A percentile compares a stretch with the other conserved stretches of the same genome.
These are phyloP conservation scores for Claviceps citrina DNA, from an alignment of 2,329 filamentous ascomycete genomes.

Conservation along the genomic window DNA sequence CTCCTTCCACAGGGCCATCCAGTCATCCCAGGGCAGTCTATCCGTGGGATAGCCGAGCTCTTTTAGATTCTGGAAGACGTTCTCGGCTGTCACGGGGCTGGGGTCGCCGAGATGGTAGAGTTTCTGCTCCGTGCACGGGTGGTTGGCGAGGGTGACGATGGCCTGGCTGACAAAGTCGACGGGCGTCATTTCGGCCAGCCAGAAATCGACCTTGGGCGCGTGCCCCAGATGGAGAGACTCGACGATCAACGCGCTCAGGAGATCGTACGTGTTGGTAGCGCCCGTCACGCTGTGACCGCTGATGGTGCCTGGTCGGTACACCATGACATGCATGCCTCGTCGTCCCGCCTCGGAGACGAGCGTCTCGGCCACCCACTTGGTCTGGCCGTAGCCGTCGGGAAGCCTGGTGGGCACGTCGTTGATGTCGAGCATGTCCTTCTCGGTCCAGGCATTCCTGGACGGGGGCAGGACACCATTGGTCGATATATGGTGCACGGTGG, in stretches of 20 bases:
- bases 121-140: slow-evolving; percentile 44
- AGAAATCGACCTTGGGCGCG: slow-evolving; percentile 54
- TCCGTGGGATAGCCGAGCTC: slow-evolving; percentile 57
- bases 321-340: slow-evolving; percentile 53
- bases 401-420: slow-evolving; percentile 55
- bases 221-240: slow-evolving; percentile 61
- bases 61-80: slow-evolving; percentile 47
- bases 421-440: slow-evolving; percentile 50
- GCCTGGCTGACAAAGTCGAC: slow-evolving; percentile 67
- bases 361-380: slow-evolving; percentile 69
- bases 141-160: slow-evolving; percentile 53
- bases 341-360: slow-evolving; percentile 54
- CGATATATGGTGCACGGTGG: slow-evolving; percentile 63
- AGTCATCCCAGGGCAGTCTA: slow-evolving; percentile 53
- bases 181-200: slow-evolving; percentile 72
- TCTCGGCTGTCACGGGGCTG: slow-evolving; percentile 48
- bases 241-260: slow-evolving; percentile 60
- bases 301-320: slow-evolving; percentile 62
- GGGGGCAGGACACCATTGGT: slow-evolving; percentile 67
- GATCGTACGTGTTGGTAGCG: slow-evolving; percentile 63
- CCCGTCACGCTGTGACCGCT: slow-evolving; percentile 62
- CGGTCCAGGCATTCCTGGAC: slow-evolving; percentile 54
- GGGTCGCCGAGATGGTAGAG: slow-evolving; percentile 65
- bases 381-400: slow-evolving; percentile 61
- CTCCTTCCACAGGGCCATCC: slow-evolving; percentile 59